phyloP scores from a whole-genome alignment of 2,329 filamentous ascomycete genomes.

The Metarhizium brunneum region DNA sequence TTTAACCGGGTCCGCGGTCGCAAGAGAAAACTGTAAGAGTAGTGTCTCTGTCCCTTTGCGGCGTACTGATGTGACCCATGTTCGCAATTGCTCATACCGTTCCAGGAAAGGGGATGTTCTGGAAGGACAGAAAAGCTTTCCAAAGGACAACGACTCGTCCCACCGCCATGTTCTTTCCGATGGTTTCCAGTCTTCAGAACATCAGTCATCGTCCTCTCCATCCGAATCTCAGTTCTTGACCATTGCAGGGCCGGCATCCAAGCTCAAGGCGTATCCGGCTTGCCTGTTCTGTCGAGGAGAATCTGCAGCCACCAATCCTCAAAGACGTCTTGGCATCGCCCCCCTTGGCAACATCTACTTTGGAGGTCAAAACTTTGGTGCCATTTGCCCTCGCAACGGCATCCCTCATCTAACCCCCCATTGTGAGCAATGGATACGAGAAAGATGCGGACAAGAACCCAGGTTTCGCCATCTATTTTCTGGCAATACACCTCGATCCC shows the following conservation, averaged over 20 bases:
- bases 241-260: not conserved
- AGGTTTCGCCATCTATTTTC: conserved; percentile 11
- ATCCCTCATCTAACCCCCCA: conserved; percentile 38
- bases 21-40: conserved; percentile 9
- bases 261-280: not conserved
- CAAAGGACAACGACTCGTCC: not conserved
- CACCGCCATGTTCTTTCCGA: not conserved
- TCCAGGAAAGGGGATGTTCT: no score
- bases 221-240: not conserved
- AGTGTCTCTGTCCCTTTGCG: no score
- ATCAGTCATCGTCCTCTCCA: conserved; percentile 5
- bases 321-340: conserved; percentile 1
- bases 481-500: not conserved
- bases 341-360: conserved; percentile 32
- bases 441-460: conserved; percentile 28
- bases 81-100: no score
- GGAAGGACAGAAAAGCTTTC: no score
- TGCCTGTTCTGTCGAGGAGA: conserved; percentile 3
- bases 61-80: no score
- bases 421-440: conserved; percentile 37
- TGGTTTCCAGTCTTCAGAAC: not conserved
- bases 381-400: conserved; percentile 36
- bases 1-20: conserved; percentile 20
- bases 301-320: not conserved
- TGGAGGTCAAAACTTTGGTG: conserved; percentile 35